Base-by-base conservation (phyloP, 495 filamentous ascomycete species). In the Penicillium herquei region DNA sequence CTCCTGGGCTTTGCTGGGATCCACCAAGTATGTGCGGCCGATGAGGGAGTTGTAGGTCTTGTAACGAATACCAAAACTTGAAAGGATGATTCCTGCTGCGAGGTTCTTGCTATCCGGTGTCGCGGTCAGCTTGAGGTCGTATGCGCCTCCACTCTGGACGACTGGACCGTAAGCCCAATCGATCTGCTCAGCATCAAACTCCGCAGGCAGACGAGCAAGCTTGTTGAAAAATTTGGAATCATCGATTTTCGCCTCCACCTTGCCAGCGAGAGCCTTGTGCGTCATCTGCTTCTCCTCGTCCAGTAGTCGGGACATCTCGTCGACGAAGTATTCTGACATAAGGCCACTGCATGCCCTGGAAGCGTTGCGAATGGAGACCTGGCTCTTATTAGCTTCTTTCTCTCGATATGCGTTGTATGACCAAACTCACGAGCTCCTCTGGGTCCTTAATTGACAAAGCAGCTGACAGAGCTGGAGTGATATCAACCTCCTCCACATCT, bases 381-480 rank as follows among this genome's bases (percentile, higher is more conserved):
- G 37, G 35, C 1, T 35, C 9, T 34, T 9, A 39, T 49, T n/a
- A 62, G 62, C 44, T 54, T 50, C 12, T 11, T 42, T 7, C 21
- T 51, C 33, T 30, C 8, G 14, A 26, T 13, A 30, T 48, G 32
- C 16, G 7, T 17, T 6, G 14, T 13, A 7, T 12, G 39, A 17
- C 8, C 9, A 39, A 51, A 72, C 79, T 52, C 71, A 87, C 85
- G 60, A 98, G 76, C 71, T 99, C 94, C 57, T 88, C 86, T 54
- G 96, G 92, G 70, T 97, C 95, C 72, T 99, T 99, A 55, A 96
- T 83, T n/a, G 95, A 86, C 67, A 99, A 87, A 33, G 89, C 90
- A 41, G 85, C 85, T 1, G 82, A 98, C 55, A 99, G 78, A 6
- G 90, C 93, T 12, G 81, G 73, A 9, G 87, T 77, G 52, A 96